Evolutionary conservation across 2,329 filamentous ascomycete species (phyloP), one percentile per base, ranked within the genome.

Genomic region (Ophiostoma pallidulum): DNA sequence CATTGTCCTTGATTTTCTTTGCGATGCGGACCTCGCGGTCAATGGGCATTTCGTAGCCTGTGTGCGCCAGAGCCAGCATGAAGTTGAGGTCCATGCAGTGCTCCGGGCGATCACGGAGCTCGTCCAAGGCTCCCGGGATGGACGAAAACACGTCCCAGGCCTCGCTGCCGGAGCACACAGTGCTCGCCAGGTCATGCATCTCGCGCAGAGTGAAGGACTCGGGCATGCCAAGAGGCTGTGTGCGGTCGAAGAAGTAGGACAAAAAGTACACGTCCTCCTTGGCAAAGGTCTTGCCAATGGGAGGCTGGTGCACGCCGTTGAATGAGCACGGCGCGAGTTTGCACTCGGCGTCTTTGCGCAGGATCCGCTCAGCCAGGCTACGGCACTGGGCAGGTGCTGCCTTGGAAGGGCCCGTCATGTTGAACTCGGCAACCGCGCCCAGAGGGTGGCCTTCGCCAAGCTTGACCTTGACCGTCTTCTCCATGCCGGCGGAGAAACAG

Each of bases 1-100:
- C 94, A 65, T 96, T 96, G 48, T 82, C 82, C 71, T 94, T 91
- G 62, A 98, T 94, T 76, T 96, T 95, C 84, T 98, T 98, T 51
- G 91, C 92, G 62, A 96, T 94, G 74, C 86, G 91, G 56, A 98
- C 89, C 67, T 98, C 92, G 33, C 94, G 78, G 57, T 95, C 87
- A 58, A 97, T 82, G 4, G 91, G 91, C 88, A 98, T 96, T 57
- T 97, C 92, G 60, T 98, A 98, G 3, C 92, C 92, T 6, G 88
- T 94, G 66, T 97, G 90, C 47, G 97, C 71, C 49, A 98, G 73
- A 22, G 86, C 86, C 58, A 94, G 70, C 88, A 96, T 96, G 62
- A 97, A 98, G 71, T 87, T 98, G 58, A 98, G 71, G 66, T 98
- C 92, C 59, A 98, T 70, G 68, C 92, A 98, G 66, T 84, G 86